Conservation (phyloP, 148 eudicot species). For the Salicornia ramosissima region DNA sequence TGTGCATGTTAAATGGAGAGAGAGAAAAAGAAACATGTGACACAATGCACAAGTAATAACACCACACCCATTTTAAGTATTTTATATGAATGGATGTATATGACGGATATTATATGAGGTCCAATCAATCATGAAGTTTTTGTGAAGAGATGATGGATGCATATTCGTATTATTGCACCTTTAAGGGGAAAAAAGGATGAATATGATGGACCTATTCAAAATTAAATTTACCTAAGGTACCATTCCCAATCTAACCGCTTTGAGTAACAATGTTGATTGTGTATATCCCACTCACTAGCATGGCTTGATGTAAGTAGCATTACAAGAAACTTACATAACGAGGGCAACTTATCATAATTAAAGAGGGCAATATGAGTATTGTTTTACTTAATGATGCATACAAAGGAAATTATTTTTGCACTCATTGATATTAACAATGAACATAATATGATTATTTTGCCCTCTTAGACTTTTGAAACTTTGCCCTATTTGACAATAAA, state of each 20-base stretch:
- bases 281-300: background rate
- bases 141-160: slow-evolving; percentile 16
- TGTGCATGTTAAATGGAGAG: no score
- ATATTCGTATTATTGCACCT: slow-evolving; percentile 4
- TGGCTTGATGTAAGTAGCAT: background rate
- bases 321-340: no score
- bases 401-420: no score
- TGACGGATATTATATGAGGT: background rate
- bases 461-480: no score
- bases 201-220: background rate
- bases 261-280: slow-evolving; percentile 7
- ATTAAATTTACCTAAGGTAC: background rate
- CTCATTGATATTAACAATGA: no score
- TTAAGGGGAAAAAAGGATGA: background rate
- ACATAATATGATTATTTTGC: no score
- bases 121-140: slow-evolving; percentile 12
- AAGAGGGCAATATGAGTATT: no score
- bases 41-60: no score
- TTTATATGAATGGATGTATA: background rate
- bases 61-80: background rate
- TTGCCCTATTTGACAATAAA: no score
- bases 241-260: slow-evolving; percentile 3
- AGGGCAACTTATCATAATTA: no score
- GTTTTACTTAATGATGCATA: no score
- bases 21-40: no score